Percentiles rank a stretch among this genome's conserved stretches.
Evolutionary conservation across 148 eudicot species (phyloP).

Genomic region (Suaeda aralocaspica): DNA sequence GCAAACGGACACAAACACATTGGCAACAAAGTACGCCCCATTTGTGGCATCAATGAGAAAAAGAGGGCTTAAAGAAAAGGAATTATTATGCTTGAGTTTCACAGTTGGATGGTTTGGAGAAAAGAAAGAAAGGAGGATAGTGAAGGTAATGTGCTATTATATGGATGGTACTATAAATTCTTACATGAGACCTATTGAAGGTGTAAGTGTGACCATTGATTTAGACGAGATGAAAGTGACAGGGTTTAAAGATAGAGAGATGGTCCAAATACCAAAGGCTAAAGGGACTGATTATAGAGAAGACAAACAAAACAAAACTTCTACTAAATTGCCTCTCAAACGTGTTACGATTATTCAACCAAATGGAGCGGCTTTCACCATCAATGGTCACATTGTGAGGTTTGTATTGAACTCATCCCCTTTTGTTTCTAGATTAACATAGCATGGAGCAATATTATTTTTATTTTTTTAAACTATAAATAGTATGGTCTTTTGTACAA

Average conservation of each 20-base stretch:
- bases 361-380: constrained; percentile 4
- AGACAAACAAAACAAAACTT: neutral
- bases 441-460: too few relatives aligned
- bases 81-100: constrained; percentile 32
- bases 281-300: constrained; percentile 19
- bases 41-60: constrained; percentile 34
- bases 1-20: constrained; percentile 23
- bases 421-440: too few relatives aligned
- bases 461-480: too few relatives aligned
- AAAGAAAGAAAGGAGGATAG: constrained; percentile 9
- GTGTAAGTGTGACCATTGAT: constrained; percentile 11
- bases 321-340: neutral
- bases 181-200: constrained; percentile 28
- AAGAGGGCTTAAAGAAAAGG: constrained; percentile 40
- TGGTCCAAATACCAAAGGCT: constrained; percentile 16
- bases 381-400: constrained; percentile 20
- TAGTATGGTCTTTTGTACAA: too few relatives aligned
- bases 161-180: constrained; percentile 23
- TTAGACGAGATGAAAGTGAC: constrained; percentile 23
- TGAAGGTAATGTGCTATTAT: constrained; percentile 16
- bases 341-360: neutral
- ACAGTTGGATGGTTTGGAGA: constrained; percentile 52
- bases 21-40: constrained; percentile 32
- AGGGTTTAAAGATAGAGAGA: constrained; percentile 14
- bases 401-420: too few relatives aligned